Conservation (phyloP, 306 rosid genomes). For the Phaseolus lunatus region DNA sequence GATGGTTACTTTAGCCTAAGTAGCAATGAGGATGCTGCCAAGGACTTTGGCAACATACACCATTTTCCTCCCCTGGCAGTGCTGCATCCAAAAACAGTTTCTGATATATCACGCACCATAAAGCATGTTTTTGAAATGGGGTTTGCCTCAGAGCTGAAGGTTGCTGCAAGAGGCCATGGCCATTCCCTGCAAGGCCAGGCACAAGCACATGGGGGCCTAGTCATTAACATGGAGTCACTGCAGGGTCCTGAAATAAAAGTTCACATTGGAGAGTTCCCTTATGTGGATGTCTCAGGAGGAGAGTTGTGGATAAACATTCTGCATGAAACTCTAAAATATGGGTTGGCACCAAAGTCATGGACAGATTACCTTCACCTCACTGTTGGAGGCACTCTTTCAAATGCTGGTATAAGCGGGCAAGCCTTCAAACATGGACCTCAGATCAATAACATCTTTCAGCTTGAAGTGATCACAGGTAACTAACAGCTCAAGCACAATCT, state of each 20-base stretch:
- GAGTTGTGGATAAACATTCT: slow-evolving; percentile 92
- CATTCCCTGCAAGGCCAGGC: slow-evolving; percentile 92
- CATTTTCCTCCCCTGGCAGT: slow-evolving; percentile 82
- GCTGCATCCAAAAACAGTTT: slow-evolving; percentile 73
- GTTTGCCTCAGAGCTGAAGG: slow-evolving; percentile 61
- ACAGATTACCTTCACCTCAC: slow-evolving; percentile 95
- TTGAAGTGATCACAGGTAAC: slow-evolving; percentile 91
- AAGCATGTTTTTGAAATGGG: slow-evolving; percentile 66
- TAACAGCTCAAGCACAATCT: slow-evolving; percentile 16
- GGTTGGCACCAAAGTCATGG: slow-evolving; percentile 96
- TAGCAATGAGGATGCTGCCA: slow-evolving; percentile 66
- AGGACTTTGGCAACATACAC: slow-evolving; percentile 80
- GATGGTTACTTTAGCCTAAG: slow-evolving; percentile 75
- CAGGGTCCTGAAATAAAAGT: slow-evolving; percentile 58
- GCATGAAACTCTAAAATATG: slow-evolving; percentile 82
- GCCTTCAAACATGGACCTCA: slow-evolving; percentile 97
- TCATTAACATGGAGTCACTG: slow-evolving; percentile 83
- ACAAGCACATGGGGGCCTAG: slow-evolving; percentile 77
- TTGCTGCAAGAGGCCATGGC: slow-evolving; percentile 97
- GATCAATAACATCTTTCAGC: slow-evolving; percentile 76
- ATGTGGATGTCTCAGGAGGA: slow-evolving; percentile 90
- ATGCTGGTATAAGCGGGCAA: slow-evolving; percentile 96
- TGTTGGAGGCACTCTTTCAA: slow-evolving; percentile 95
- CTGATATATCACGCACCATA: slow-evolving; percentile 68
- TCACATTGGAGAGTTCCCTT: slow-evolving; percentile 61